Base-by-base conservation (phyloP, 495 filamentous ascomycete genomes). In the Sordaria brevicollis region DNA sequence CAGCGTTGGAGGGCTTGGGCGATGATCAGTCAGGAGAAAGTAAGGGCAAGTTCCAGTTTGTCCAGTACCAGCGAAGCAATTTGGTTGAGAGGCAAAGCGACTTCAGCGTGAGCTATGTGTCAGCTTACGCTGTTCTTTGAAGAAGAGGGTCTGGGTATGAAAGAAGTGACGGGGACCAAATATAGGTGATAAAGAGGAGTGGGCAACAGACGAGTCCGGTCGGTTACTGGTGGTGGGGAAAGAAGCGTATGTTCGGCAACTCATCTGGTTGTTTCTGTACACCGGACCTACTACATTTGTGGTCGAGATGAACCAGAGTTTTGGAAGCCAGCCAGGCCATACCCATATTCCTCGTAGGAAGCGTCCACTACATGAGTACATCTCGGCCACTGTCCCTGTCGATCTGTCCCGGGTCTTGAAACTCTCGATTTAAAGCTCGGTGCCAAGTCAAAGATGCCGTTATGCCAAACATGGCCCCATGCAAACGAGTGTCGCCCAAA, bases 31-130 rank as follows among this genome's bases (percentile, higher is more conserved):
- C 75, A 9, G 75, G 74, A 15, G 68, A 69, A 2, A 82, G 82
- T 34, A 85, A 86, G 76, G 88, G 89, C 35, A 87, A 76, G 65
- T 97, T 97, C 79, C 89, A 87, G 73, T 97, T 97, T 75, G 85
- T 97, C 71, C 84, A 93, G 73, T 99, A 99, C 81, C 92, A 97
- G 79, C 86, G 94, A 74, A 98, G 95, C 80, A 88, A 88, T 71
- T 84, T 96, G 79, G 89, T 89, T n/a, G 82, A 83, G 67, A 86
- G 85, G 69, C 81, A 89, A 7, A 78, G 77, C 19, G 96, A 97
- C 74, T 97, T 91, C 75, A 97, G 93, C 71, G 95, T 99, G 68
- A 97, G 93, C 81, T 99, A 99, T 80, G 93, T 90, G 7, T 91
- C 90, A 76, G 92, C 90, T 71, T 93, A 90, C 83, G 90, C 90